These are phyloP conservation scores for Taphrina populina DNA, from an alignment of 1,139 yeast species.

Conservation along the genomic window DNA sequence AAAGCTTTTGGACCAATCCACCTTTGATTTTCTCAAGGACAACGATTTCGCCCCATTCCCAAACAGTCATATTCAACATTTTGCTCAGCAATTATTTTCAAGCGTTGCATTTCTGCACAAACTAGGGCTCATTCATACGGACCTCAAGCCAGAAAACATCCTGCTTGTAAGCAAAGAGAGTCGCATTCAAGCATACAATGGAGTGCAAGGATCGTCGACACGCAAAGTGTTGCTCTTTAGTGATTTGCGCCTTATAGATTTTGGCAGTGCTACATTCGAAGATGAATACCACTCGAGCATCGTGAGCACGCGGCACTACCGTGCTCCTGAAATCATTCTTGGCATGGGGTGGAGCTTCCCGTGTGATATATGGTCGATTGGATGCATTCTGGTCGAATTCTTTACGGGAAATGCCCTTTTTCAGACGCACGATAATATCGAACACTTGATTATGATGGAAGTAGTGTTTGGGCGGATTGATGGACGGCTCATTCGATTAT, in stretches of 20 bases:
- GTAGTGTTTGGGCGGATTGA: constrained; percentile 52
- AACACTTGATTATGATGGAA: constrained; percentile 94
- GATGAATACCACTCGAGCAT: constrained; percentile 92
- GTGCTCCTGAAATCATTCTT: constrained; percentile 94
- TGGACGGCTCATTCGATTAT: constrained; percentile 19
- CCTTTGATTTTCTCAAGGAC: constrained; percentile 85
- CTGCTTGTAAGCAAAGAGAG: constrained; percentile 52
- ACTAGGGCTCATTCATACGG: constrained; percentile 87
- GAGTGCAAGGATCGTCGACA: too few relatives aligned
- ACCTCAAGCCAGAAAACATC: constrained; percentile 91
- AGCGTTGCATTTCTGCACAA: constrained; percentile 89
- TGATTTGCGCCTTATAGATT: constrained; percentile 84
- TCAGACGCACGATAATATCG: constrained; percentile 90
- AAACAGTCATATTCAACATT: constrained; percentile 79
- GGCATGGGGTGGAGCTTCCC: constrained; percentile 93
- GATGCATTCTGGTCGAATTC: constrained; percentile 86
- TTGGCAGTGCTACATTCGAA: constrained; percentile 90
- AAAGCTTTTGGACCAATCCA: constrained; percentile 76
- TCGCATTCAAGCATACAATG: constrained; percentile 6
- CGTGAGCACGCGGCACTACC: constrained; percentile 86
- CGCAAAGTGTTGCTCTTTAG: constrained; percentile 69
- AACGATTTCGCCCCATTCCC: constrained; percentile 67
- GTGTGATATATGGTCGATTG: constrained; percentile 96
- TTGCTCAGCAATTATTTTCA: constrained; percentile 78
- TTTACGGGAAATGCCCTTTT: constrained; percentile 94